Percentiles rank a stretch among this genome's conserved stretches.
These are phyloP conservation scores for Sordariomycetes sp. DNA, from an alignment of 2,329 filamentous ascomycete genomes.

Conservation along the genomic window DNA sequence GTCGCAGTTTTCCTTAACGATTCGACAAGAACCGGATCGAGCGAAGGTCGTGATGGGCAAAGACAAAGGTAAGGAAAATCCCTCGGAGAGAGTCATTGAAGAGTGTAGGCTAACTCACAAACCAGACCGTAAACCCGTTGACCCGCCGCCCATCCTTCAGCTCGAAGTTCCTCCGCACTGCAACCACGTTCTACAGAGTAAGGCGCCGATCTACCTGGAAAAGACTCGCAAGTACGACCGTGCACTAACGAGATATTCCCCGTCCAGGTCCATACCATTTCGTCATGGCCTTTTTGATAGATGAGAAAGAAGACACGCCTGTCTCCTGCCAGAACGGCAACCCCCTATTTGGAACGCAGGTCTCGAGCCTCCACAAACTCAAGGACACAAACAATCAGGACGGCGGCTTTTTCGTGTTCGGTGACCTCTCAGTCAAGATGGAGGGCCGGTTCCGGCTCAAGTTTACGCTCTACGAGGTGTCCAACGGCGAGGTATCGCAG, in stretches of 20 bases:
- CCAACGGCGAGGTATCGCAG: conserved; percentile 16
- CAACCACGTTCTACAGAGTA: conserved; percentile 22
- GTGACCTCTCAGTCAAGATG: conserved; percentile 67
- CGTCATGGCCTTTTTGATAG: conserved; percentile 28
- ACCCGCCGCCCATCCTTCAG: conserved; percentile 76
- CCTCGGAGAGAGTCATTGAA: background rate
- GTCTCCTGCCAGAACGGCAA: conserved; percentile 22
- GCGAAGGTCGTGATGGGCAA: conserved; percentile 59
- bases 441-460: conserved; percentile 60
- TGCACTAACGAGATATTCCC: background rate
- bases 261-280: conserved; percentile 33
- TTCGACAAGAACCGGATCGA: conserved; percentile 55
- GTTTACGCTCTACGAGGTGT: conserved; percentile 60
- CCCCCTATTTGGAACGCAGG: conserved; percentile 56
- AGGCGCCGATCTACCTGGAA: background rate
- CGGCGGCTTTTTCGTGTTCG: conserved; percentile 83
- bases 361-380: conserved; percentile 70
- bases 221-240: background rate
- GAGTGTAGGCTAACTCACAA: background rate
- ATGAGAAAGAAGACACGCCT: conserved; percentile 20
- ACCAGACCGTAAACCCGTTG: conserved; percentile 70
- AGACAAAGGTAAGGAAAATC: conserved; percentile 48
- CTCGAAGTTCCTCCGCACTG: conserved; percentile 29
- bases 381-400: conserved; percentile 69
- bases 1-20: conserved; percentile 21